These are phyloP conservation scores for Sarcomyxa edulis DNA, from an alignment of 768 basidiomycete species.

Conservation along the genomic window DNA sequence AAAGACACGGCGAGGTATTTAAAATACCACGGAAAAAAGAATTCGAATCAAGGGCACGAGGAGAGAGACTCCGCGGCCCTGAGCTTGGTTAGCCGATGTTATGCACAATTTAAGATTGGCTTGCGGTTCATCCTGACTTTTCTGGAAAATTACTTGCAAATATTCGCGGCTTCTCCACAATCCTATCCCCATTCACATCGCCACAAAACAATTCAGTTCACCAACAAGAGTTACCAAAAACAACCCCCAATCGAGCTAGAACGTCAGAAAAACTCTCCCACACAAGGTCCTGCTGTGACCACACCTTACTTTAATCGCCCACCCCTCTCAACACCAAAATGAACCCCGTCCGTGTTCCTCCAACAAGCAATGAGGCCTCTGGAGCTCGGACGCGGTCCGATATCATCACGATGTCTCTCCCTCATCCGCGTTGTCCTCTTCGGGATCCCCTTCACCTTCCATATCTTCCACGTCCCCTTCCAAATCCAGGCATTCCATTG, in stretches of 20 bases:
- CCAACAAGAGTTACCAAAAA: slow-evolving; percentile 38
- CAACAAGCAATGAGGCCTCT: not conserved
- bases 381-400: slow-evolving; percentile 12
- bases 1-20: slow-evolving; percentile 31
- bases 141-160: slow-evolving; percentile 35
- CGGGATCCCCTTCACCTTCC: slow-evolving; percentile 32
- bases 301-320: not conserved
- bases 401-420: slow-evolving; percentile 14
- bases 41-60: slow-evolving; percentile 68
- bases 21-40: slow-evolving; percentile 64
- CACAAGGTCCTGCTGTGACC: not conserved
- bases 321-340: too few species aligned
- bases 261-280: slow-evolving; percentile 21
- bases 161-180: slow-evolving; percentile 22
- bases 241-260: slow-evolving; percentile 31
- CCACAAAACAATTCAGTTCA: slow-evolving; percentile 16
- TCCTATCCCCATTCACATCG: slow-evolving; percentile 32
- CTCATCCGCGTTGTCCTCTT: slow-evolving; percentile 24
- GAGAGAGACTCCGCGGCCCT: slow-evolving; percentile 52
- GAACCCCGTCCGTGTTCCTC: not conserved
- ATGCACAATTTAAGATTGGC: slow-evolving; percentile 48
- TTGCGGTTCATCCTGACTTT: slow-evolving; percentile 38
- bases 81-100: slow-evolving; percentile 40
- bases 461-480: slow-evolving; percentile 60
- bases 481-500: slow-evolving; percentile 72